These are phyloP conservation scores for Gigaspora rosea DNA, from an alignment of 192 early-diverging fungal species.

Conservation along the genomic window DNA sequence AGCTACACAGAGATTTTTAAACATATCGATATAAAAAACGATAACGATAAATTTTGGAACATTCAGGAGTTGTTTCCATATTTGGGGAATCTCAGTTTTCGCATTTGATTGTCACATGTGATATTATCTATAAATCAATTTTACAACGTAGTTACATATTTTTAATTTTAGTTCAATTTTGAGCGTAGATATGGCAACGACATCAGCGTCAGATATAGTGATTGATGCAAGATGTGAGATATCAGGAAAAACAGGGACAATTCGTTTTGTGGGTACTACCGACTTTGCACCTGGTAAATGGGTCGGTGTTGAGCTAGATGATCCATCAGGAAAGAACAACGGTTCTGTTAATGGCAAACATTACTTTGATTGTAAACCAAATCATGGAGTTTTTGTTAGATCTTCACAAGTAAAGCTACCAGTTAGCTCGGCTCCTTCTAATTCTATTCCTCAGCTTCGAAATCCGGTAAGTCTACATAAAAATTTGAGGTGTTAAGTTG, in stretches of 20 bases:
- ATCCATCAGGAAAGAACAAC: conserved; percentile 72
- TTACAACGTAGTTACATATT: too few relatives aligned
- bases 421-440: conserved; percentile 1
- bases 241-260: conserved; percentile 41
- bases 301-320: conserved; percentile 89
- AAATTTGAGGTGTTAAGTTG: background rate
- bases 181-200: background rate
- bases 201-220: background rate
- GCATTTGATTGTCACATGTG: too few relatives aligned
- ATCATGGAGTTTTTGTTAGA: conserved; percentile 80
- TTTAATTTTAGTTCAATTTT: too few relatives aligned
- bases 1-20: too few relatives aligned
- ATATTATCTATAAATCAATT: too few relatives aligned
- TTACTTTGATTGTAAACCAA: conserved; percentile 75
- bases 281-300: conserved; percentile 83
- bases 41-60: too few relatives aligned
- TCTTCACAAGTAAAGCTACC: conserved; percentile 56
- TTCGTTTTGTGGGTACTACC: conserved; percentile 84
- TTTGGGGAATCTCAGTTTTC: too few relatives aligned
- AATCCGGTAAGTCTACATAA: background rate
- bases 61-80: too few relatives aligned
- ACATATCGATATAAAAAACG: too few relatives aligned
- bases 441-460: background rate
- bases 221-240: conserved; percentile 26
- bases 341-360: conserved; percentile 74